phyloP scores from a whole-genome alignment of 345 rosid genomes.

The Lepidium didymum region DNA sequence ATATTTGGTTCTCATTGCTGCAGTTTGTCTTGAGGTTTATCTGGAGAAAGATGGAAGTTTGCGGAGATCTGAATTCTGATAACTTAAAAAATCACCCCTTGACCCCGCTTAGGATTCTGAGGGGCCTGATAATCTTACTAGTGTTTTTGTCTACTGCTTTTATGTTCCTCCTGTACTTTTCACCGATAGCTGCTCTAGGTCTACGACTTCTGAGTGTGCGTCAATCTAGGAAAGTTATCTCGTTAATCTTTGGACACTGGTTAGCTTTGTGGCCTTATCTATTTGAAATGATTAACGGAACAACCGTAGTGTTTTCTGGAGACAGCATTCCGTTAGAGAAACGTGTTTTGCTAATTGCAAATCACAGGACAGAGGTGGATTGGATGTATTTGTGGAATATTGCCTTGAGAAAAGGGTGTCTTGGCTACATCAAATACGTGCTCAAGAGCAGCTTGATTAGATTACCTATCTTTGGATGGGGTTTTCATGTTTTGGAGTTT shows the following conservation, averaged over 20 bases:
- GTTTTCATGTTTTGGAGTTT: slow-evolving; percentile 77
- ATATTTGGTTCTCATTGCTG: slow-evolving; percentile 28
- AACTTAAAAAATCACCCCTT: slow-evolving; percentile 47
- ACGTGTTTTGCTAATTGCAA: slow-evolving; percentile 59
- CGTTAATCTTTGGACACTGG: slow-evolving; percentile 64
- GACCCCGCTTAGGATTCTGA: slow-evolving; percentile 49
- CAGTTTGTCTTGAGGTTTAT: slow-evolving; percentile 29
- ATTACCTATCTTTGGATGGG: slow-evolving; percentile 78
- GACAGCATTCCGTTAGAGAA: slow-evolving; percentile 46
- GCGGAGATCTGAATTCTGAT: slow-evolving; percentile 34
- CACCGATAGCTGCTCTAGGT: slow-evolving; percentile 37
- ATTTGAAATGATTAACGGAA: slow-evolving; percentile 67
- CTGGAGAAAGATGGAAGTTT: slow-evolving; percentile 43
- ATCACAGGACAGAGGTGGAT: slow-evolving; percentile 91
- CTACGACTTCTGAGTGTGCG: slow-evolving; percentile 44
- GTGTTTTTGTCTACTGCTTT: slow-evolving; percentile 66
- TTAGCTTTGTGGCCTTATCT: slow-evolving; percentile 79
- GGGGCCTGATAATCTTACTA: slow-evolving; percentile 57
- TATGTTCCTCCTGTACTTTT: slow-evolving; percentile 56
- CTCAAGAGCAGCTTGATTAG: slow-evolving; percentile 85
- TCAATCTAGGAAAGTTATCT: slow-evolving; percentile 45
- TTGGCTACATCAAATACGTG: slow-evolving; percentile 67
- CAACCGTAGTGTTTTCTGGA: slow-evolving; percentile 62
- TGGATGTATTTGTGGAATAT: slow-evolving; percentile 94
- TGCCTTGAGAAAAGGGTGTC: slow-evolving; percentile 66